These are phyloP conservation scores for Aspergillus taichungensis DNA, from an alignment of 495 filamentous ascomycete genomes.

Conservation along the genomic window DNA sequence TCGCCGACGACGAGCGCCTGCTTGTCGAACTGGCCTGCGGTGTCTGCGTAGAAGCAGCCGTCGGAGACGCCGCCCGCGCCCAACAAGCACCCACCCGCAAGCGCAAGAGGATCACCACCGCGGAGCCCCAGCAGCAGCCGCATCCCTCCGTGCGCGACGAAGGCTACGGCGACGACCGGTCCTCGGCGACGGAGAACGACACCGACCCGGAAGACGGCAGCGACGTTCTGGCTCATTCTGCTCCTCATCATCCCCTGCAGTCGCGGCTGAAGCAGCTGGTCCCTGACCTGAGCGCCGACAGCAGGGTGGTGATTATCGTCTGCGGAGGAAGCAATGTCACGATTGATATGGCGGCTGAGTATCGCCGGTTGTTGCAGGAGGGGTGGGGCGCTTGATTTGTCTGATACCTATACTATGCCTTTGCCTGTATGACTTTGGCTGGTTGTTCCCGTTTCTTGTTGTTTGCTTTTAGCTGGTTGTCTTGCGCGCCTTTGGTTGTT, in stretches of 20 bases:
- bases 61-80: constrained; percentile 22
- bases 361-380: constrained; percentile 40
- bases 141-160: constrained; percentile 20
- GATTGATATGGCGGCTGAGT: constrained; percentile 55
- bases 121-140: too few relatives aligned
- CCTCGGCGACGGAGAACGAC: constrained; percentile 25
- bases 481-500: too few relatives aligned
- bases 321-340: constrained; percentile 79
- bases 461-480: too few relatives aligned
- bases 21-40: constrained; percentile 80
- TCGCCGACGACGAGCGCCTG: constrained; percentile 75
- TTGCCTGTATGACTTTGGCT: neutral
- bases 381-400: constrained; percentile 21
- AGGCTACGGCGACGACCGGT: constrained; percentile 34
- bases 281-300: constrained; percentile 43
- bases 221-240: constrained; percentile 1
- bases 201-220: constrained; percentile 17
- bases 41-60: constrained; percentile 57
- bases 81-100: constrained; percentile 6
- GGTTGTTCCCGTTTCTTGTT: too few relatives aligned
- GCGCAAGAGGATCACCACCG: constrained; percentile 20
- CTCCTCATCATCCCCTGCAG: constrained; percentile 14
- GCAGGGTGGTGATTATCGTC: constrained; percentile 74
- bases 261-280: constrained; percentile 55
- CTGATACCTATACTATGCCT: constrained; percentile 1